Conservation (phyloP, 1,284 basidiomycete genomes). For the Ganoderma sp. region DNA sequence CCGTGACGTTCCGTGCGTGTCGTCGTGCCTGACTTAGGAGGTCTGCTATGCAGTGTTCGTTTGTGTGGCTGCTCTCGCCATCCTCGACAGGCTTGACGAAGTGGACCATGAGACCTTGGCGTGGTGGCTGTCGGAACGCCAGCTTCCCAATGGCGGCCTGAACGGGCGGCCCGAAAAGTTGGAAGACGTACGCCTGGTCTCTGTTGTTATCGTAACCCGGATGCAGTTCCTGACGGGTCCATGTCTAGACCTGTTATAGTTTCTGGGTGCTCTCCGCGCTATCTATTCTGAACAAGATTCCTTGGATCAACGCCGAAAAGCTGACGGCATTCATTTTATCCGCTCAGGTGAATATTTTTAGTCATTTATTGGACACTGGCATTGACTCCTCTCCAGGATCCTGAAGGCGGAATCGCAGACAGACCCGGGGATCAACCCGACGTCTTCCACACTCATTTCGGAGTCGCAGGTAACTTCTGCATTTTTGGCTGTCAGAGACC, state of each 20-base stretch:
- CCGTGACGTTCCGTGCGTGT: slow-evolving; percentile 1
- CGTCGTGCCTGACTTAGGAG: background rate
- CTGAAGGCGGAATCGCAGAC: slow-evolving; percentile 95
- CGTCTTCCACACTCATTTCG: slow-evolving; percentile 96
- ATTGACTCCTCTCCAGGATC: slow-evolving; percentile 61
- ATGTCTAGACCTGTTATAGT: slow-evolving; percentile 88
- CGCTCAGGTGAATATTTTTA: slow-evolving; percentile 68
- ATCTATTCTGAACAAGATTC: slow-evolving; percentile 82
- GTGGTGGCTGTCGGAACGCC: slow-evolving; percentile 94
- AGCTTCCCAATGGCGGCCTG: slow-evolving; percentile 91
- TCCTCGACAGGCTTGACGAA: slow-evolving; percentile 81
- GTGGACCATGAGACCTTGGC: slow-evolving; percentile 79
- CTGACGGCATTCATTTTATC: slow-evolving; percentile 84
- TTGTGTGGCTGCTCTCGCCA: slow-evolving; percentile 86
- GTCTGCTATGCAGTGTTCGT: slow-evolving; percentile 74
- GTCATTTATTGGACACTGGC: background rate
- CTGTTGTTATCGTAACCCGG: slow-evolving; percentile 3
- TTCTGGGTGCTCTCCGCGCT: slow-evolving; percentile 95
- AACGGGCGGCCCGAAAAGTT: slow-evolving; percentile 97
- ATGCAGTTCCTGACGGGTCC: background rate
- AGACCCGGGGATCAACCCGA: slow-evolving; percentile 93
- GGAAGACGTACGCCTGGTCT: slow-evolving; percentile 77
- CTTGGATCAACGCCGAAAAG: slow-evolving; percentile 93
- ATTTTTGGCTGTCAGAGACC: background rate
- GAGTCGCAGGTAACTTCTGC: slow-evolving; percentile 76